Percentiles rank a stretch among this genome's conserved stretches.
Evolutionary conservation across 2,329 filamentous ascomycete species (phyloP).

Genomic region (Davidsoniella eucalypti): DNA sequence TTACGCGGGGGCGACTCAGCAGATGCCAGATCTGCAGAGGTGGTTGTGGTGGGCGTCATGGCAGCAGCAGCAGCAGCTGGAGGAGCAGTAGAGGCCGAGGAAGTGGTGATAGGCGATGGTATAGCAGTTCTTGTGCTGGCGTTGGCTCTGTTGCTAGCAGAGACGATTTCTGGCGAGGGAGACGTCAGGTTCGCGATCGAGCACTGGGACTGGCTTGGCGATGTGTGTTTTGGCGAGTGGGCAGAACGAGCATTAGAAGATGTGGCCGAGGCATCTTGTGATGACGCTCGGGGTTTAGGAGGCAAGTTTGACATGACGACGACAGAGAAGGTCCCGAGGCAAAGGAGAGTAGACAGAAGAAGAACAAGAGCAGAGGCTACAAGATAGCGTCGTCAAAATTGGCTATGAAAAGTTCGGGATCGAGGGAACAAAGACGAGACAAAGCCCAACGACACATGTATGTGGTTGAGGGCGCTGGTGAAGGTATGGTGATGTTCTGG

Average conservation of each 20-base stretch:
- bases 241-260: background rate
- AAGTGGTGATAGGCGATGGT: background rate
- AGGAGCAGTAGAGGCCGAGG: background rate
- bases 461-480: no score
- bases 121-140: background rate
- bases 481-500: no score
- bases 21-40: no score
- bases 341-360: background rate
- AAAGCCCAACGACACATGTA: no score
- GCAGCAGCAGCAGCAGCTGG: background rate
- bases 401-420: no score
- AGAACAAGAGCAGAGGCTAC: background rate
- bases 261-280: background rate
- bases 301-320: background rate
- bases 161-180: background rate
- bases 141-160: conserved; percentile 1
- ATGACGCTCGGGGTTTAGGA: background rate
- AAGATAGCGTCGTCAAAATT: no score
- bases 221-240: background rate
- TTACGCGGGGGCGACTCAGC: conserved; percentile 10
- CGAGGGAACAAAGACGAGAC: no score
- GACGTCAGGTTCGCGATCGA: conserved; percentile 3
- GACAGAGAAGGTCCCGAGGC: background rate
- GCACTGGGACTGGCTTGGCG: background rate
- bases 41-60: background rate